phyloP scores from a whole-genome alignment of 2,329 filamentous ascomycete species.

The Dactylellina leptospora region DNA sequence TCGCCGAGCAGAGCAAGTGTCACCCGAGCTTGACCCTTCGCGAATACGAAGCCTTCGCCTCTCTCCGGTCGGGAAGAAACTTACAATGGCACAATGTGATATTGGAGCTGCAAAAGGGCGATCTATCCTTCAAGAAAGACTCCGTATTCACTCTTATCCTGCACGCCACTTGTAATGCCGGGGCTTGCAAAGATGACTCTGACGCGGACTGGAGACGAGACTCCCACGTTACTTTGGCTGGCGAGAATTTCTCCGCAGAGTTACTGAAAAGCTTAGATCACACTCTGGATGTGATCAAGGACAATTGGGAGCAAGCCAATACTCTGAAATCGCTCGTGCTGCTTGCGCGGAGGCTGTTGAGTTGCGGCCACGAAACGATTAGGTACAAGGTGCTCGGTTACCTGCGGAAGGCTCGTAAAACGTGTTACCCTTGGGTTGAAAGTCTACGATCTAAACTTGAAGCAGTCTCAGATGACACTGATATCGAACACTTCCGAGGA shows the following conservation, averaged over 20 bases:
- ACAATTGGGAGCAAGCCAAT: conserved; percentile 64
- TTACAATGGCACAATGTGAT: conserved; percentile 70
- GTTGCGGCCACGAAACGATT: conserved; percentile 21
- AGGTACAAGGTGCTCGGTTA: conserved; percentile 9
- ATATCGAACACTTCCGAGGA: neutral
- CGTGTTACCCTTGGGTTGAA: conserved; percentile 15
- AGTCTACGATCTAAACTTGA: conserved; percentile 7
- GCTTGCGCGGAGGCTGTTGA: conserved; percentile 38
- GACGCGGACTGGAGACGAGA: conserved; percentile 16
- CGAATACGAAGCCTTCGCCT: conserved; percentile 67
- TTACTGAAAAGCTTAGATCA: conserved; percentile 26
- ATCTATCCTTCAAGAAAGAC: conserved; percentile 65
- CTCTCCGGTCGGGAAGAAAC: conserved; percentile 63
- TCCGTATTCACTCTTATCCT: conserved; percentile 64
- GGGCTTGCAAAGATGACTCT: conserved; percentile 57
- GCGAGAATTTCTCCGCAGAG: conserved; percentile 14
- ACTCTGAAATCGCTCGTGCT: conserved; percentile 51
- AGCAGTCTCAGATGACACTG: neutral
- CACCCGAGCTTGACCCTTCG: conserved; percentile 64
- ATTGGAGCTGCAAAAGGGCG: conserved; percentile 63
- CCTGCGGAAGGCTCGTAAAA: conserved; percentile 33
- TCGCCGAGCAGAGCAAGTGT: conserved; percentile 65
- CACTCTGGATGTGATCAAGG: conserved; percentile 60
- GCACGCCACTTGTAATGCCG: conserved; percentile 66
- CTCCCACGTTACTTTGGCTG: conserved; percentile 12